These are phyloP conservation scores for Tulasnella sp. DNA, from an alignment of 768 basidiomycete species.

Conservation along the genomic window DNA sequence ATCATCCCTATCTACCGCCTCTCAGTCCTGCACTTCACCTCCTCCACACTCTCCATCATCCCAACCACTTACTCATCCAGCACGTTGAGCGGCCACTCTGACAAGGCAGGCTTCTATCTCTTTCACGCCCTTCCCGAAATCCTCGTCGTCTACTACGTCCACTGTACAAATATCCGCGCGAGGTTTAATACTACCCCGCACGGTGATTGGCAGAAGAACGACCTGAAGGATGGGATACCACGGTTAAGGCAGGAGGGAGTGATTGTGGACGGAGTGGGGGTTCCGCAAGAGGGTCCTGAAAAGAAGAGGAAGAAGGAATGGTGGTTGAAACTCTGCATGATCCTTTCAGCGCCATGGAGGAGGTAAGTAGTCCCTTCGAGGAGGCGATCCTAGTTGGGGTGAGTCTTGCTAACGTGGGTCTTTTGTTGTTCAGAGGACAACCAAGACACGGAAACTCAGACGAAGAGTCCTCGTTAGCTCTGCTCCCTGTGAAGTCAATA, in stretches of 20 bases:
- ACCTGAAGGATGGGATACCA: not conserved
- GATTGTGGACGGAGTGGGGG: not conserved
- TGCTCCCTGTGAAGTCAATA: not conserved
- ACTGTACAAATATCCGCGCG: not conserved
- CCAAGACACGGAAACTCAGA: not conserved
- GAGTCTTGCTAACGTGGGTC: not conserved
- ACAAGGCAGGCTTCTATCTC: not conserved
- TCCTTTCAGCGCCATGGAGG: not conserved
- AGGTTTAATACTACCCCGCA: not conserved
- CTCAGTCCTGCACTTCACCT: not conserved
- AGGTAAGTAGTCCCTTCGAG: not conserved
- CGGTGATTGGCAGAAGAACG: not conserved
- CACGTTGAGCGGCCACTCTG: not conserved
- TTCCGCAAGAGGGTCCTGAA: not conserved
- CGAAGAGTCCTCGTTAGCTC: not conserved
- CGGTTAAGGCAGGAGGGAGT: not conserved
- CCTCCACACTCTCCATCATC: not conserved
- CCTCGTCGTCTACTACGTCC: not conserved
- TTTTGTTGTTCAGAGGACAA: not conserved
- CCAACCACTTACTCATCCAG: not conserved
- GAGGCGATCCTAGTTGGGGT: not conserved
- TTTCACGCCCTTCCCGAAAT: not conserved
- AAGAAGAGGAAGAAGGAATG: not conserved
- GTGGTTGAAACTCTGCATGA: not conserved
- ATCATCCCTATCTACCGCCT: conserved; percentile 1